A percentile compares a stretch with the other conserved stretches of the same genome.
Evolutionary conservation across 2,329 filamentous ascomycete species (phyloP).

Genomic region (Ramularia endophylla): DNA sequence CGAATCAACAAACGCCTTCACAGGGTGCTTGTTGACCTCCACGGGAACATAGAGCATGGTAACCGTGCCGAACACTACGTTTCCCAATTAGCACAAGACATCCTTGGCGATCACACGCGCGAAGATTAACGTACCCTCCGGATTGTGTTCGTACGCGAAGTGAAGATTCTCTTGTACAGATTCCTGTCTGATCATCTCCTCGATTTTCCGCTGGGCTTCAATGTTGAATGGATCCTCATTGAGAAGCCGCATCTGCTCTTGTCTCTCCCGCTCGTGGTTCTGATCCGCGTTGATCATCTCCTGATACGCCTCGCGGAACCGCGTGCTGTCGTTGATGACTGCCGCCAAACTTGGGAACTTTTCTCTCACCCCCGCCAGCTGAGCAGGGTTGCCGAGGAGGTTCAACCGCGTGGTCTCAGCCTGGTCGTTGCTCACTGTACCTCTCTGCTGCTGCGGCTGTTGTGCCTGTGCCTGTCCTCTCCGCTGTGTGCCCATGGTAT

Average conservation of each 20-base stretch:
- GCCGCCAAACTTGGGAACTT: slow-evolving; percentile 71
- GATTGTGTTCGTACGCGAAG: slow-evolving; percentile 94
- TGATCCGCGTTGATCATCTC: slow-evolving; percentile 65
- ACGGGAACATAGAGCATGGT: slow-evolving; percentile 96
- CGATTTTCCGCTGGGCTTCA: slow-evolving; percentile 85
- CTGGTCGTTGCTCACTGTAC: slow-evolving; percentile 15
- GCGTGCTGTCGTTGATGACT: slow-evolving; percentile 66
- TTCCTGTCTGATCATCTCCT: slow-evolving; percentile 95
- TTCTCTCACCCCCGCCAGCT: slow-evolving; percentile 64
- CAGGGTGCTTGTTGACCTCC: slow-evolving; percentile 83
- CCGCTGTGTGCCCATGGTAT: slow-evolving; percentile 28
- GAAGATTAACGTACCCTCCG: slow-evolving; percentile 65
- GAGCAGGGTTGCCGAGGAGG: slow-evolving; percentile 69
- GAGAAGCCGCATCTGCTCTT: slow-evolving; percentile 74
- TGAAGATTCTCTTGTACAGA: slow-evolving; percentile 92
- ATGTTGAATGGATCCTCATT: slow-evolving; percentile 94
- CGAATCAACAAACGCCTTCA: slow-evolving; percentile 96
- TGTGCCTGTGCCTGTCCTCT: slow-evolving; percentile 33
- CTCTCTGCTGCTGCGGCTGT: slow-evolving; percentile 11
- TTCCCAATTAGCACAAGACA: slow-evolving; percentile 6
- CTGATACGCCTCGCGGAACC: slow-evolving; percentile 68
- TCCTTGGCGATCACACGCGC: slow-evolving; percentile 2
- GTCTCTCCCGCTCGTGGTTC: slow-evolving; percentile 67
- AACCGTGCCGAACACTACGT: slow-evolving; percentile 80
- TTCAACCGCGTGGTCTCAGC: slow-evolving; percentile 77